Base-by-base conservation (phyloP, 768 basidiomycete genomes). In the Kwoniella sp. region DNA sequence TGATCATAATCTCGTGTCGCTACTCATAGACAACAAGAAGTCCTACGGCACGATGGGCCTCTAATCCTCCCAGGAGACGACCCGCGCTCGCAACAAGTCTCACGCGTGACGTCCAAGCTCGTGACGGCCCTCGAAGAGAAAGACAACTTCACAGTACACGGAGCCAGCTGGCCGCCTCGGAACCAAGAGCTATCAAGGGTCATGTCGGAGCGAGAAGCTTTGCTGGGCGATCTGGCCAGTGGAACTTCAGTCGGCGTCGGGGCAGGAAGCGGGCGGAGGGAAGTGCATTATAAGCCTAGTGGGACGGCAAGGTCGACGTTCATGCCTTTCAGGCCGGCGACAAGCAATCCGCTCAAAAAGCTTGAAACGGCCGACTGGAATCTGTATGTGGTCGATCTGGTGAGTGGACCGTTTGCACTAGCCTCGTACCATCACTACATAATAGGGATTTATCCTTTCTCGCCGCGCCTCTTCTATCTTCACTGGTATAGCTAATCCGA, bases 321-420 rank as follows among this genome's bases (percentile, higher is more conserved):
- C 38, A 74, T 83, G 77, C 82, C 83, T n/a, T 82, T 74, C 48
- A 61, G 80, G 59, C 79, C 81, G 5, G 77, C 75, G 55, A 77
- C 65, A 26, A 75, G 77, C 47, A 83, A 83, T 69, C 83, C 83
- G 31, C 72, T 81, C n/a, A 83, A 83, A 63, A 67, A 76, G 59
- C 67, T 82, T 0, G 75, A 74, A 30, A 62, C 65, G 20, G 75
- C 68, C 13, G 82, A 82, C 52, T 84, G 83, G 83, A 80, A 79
- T 65, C 62, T 84, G 25, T 84, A 82, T 60, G 79, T 84, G 2
- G 71, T 83, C 7, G 83, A 84, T 65, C 37, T 76, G 67, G 82
- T 82, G 37, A 68, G 81, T 75, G 29, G 50, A 31, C 20, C 8
- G 2, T 41, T 58, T 8, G 22, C 4, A 25, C 56, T 38, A 30